A percentile compares a stretch with the other conserved stretches of the same genome.
Evolutionary conservation across 1,284 basidiomycete species (phyloP).

Genomic region (Apiotrichum laibachii): DNA sequence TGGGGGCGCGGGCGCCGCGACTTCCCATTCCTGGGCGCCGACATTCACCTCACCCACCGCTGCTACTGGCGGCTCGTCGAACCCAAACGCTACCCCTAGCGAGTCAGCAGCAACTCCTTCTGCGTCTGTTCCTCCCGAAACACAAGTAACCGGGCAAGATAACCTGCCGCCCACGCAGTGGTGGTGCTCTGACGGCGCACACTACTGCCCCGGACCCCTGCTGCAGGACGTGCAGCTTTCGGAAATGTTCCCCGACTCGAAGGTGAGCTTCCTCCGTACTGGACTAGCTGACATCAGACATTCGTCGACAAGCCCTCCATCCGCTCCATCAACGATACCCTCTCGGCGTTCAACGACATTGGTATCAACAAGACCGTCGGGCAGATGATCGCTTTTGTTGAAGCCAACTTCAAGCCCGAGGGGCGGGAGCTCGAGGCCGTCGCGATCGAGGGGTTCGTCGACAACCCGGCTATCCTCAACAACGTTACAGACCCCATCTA

Average conservation of each 20-base stretch:
- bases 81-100: no score
- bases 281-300: constrained; percentile 28
- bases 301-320: constrained; percentile 84
- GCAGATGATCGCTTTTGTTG: constrained; percentile 62
- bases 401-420: constrained; percentile 70
- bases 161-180: constrained; percentile 66
- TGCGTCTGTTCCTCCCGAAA: constrained; percentile 50
- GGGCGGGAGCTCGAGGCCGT: constrained; percentile 74
- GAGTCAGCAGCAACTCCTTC: no score
- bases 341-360: constrained; percentile 66
- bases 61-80: no score
- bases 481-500: constrained; percentile 70
- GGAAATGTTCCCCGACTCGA: constrained; percentile 71
- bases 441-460: constrained; percentile 61
- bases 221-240: constrained; percentile 83
- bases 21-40: no score
- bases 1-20: no score
- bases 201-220: constrained; percentile 76
- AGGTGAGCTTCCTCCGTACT: constrained; percentile 60
- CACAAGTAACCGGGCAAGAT: constrained; percentile 65
- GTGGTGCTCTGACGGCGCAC: constrained; percentile 47
- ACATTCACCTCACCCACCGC: no score
- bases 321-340: constrained; percentile 62
- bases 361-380: constrained; percentile 57
- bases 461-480: constrained; percentile 65